Evolutionary conservation across 352 stramenopile species (phyloP).

Genomic region (Globisporangium cystogenes): DNA sequence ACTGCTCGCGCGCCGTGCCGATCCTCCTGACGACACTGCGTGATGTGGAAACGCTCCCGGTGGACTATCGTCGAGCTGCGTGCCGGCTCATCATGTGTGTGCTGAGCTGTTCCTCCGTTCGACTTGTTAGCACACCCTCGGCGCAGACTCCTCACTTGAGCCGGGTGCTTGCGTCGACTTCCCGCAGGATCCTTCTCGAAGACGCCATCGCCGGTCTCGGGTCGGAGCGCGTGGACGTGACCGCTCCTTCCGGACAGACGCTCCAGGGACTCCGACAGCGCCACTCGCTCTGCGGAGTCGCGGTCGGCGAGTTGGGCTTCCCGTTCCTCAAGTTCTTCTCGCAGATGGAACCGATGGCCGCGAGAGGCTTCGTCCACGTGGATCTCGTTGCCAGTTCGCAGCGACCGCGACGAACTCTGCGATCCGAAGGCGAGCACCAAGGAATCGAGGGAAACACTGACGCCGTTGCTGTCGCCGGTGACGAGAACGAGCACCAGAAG

Average conservation of each 20-base stretch:
- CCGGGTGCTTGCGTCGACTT: background rate
- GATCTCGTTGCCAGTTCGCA: background rate
- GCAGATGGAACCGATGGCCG: conserved; percentile 38
- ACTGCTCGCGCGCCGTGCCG: conserved; percentile 32
- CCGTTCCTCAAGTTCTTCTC: conserved; percentile 45
- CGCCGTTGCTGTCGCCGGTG: too few species aligned
- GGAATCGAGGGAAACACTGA: background rate
- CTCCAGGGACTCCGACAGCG: conserved; percentile 22
- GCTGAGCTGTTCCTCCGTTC: too few species aligned
- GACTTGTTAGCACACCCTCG: too few species aligned
- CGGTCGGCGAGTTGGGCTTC: conserved; percentile 29
- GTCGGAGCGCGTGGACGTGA: conserved; percentile 26
- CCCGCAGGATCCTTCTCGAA: conserved; percentile 45
- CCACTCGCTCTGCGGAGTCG: conserved; percentile 28
- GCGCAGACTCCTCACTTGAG: too few species aligned
- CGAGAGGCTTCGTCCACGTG: conserved; percentile 30
- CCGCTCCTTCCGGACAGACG: conserved; percentile 22
- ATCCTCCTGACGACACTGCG: conserved; percentile 46
- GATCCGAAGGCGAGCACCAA: too few species aligned
- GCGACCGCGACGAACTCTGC: background rate
- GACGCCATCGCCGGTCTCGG: conserved; percentile 32
- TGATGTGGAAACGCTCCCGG: conserved; percentile 20
- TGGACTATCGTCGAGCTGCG: conserved; percentile 29
- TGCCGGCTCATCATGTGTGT: conserved; percentile 43
- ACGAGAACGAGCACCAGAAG: background rate